These are phyloP conservation scores for Rosa persica DNA, from an alignment of 306 rosid genomes.

Conservation along the genomic window DNA sequence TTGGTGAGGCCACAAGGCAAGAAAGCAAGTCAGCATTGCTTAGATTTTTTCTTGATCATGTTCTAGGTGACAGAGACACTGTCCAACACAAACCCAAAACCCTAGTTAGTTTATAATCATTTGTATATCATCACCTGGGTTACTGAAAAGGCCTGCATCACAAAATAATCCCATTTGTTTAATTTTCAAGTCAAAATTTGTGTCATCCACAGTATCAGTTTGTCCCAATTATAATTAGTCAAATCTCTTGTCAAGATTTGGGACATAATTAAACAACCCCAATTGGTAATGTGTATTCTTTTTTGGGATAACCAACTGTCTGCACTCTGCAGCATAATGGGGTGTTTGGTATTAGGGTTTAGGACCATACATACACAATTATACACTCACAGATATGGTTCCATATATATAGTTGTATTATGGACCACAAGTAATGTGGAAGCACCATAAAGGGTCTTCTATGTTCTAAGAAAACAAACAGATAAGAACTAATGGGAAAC, in stretches of 20 bases:
- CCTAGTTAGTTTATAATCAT: slow-evolving; percentile 59
- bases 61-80: slow-evolving; percentile 67
- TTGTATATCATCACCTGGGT: slow-evolving; percentile 56
- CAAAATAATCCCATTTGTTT: slow-evolving; percentile 34
- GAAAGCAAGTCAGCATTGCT: slow-evolving; percentile 68
- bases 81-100: slow-evolving; percentile 31
- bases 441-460: not conserved
- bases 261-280: slow-evolving; percentile 5
- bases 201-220: slow-evolving; percentile 26
- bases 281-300: slow-evolving; percentile 10
- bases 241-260: slow-evolving; percentile 21
- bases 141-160: slow-evolving; percentile 47
- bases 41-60: slow-evolving; percentile 66
- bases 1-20: slow-evolving; percentile 38
- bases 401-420: not conserved
- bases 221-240: slow-evolving; percentile 18
- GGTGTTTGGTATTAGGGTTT: not conserved
- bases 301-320: not conserved
- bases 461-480: not conserved
- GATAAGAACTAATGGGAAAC: not conserved
- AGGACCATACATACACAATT: not conserved
- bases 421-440: not conserved
- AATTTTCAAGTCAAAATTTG: slow-evolving; percentile 45
- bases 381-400: not conserved
- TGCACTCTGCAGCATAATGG: not conserved